A percentile compares a stretch with the other conserved stretches of the same genome.
These are phyloP conservation scores for Gypsophila paniculata DNA, from an alignment of 179 eudicot species.

Conservation along the genomic window DNA sequence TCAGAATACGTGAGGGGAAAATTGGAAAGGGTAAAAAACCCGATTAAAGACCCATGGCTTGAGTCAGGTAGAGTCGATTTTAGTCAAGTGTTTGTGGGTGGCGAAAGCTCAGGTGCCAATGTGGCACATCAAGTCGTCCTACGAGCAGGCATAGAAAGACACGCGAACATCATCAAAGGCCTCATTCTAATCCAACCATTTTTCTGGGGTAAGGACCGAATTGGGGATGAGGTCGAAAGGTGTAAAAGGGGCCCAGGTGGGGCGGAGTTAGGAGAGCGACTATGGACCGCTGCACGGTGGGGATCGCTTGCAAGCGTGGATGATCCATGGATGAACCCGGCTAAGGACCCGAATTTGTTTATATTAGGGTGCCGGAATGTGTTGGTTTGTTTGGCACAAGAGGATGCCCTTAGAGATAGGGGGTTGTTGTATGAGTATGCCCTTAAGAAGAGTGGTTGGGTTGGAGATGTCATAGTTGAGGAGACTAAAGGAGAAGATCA, in stretches of 20 bases:
- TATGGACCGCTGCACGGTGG: constrained; percentile 12
- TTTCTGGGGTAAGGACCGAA: constrained; percentile 7
- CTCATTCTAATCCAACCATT: constrained; percentile 11
- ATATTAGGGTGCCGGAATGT: not conserved
- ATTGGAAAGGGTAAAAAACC: not conserved
- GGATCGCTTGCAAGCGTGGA: constrained; percentile 8
- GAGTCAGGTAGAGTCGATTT: constrained; percentile 9
- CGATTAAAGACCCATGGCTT: constrained; percentile 8
- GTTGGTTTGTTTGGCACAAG: constrained; percentile 6
- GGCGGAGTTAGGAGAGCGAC: not conserved
- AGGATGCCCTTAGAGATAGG: constrained; percentile 14
- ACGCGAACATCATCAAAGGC: not conserved
- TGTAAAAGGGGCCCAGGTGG: not conserved
- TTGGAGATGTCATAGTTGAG: constrained; percentile 1
- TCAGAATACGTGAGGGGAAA: not conserved
- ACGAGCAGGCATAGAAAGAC: not conserved
- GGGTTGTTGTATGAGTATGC: constrained; percentile 10
- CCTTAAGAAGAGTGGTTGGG: constrained; percentile 5
- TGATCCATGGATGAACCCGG: constrained; percentile 12
- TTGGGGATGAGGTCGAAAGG: not conserved
- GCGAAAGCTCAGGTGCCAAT: constrained; percentile 16
- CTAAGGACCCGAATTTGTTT: constrained; percentile 2
- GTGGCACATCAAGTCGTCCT: constrained; percentile 10
- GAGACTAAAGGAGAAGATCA: constrained; percentile 13
- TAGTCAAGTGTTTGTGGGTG: not conserved